Evolutionary conservation across 2,329 filamentous ascomycete genomes (phyloP), one percentile per base, ranked within the genome.

Genomic region (Calonectria pauciramosa): DNA sequence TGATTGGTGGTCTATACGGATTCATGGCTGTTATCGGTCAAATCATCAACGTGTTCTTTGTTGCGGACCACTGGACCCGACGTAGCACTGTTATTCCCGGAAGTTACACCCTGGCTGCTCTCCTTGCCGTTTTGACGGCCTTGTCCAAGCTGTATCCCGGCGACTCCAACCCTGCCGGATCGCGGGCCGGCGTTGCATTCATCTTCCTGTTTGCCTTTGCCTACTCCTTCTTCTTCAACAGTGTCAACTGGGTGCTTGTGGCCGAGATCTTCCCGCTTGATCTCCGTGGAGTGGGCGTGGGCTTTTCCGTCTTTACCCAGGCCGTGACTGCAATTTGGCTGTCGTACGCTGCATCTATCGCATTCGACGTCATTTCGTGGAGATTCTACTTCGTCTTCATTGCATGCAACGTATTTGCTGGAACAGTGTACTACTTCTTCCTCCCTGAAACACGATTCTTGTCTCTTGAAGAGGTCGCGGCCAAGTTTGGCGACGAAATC

Each of bases 1-100:
- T 90, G 23, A 89, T 88, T 41, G 87, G 87, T 67, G 88, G 86
- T n/a, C 86, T 87, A 34, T 84, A 85, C 54, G 83, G 83, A 13
- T 79, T 84, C 34, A 84, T 83, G 81, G 82, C 79, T 3, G 73
- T 84, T 6, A 70, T 82, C 6, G 83, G 82, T 9, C 83, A 84
- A 70, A 75, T 83, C 26, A 82, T 84, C 66, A 82, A 82, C 54
- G 69, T 84, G 10, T 76, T 82, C 63, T 78, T 79, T 44, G 79
- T 84, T 0, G 78, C 82, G 1, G 83, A 84, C 51, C 76, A 79
- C 56, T 84, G 82, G 82, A 77, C 82, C 1, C 81, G 82, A 36
- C 49, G 59, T 1, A 36, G 16, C 0, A 77, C 71, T 8, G 71
- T 77, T 20, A 74, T 74, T 2, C 47, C 72, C 1, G 72, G 72